phyloP scores from a whole-genome alignment of 805 yeast genomes.

The Candida hispaniensis region DNA sequence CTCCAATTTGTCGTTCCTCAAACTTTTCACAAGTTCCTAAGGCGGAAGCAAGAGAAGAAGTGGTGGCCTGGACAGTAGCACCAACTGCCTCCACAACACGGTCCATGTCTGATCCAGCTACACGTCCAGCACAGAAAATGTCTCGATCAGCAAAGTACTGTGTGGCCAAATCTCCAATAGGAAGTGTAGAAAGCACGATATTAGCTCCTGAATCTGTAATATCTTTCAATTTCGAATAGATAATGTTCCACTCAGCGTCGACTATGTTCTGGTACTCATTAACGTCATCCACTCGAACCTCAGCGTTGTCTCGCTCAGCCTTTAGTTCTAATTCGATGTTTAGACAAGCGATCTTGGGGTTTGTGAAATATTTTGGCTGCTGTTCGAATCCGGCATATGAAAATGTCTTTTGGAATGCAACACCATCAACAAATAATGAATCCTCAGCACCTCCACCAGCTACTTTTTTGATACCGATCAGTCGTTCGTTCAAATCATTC shows the following conservation, averaged over 20 bases:
- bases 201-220: conserved; percentile 80
- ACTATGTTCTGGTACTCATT: conserved; percentile 91
- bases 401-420: conserved; percentile 94
- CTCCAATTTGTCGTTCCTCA: conserved; percentile 93
- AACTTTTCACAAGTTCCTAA: conserved; percentile 77
- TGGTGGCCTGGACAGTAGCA: conserved; percentile 66
- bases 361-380: conserved; percentile 75
- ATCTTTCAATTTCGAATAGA: conserved; percentile 72
- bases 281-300: conserved; percentile 90
- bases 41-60: conserved; percentile 55
- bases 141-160: conserved; percentile 95
- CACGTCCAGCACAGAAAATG: conserved; percentile 96
- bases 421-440: conserved; percentile 80
- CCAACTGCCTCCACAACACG: conserved; percentile 92
- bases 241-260: conserved; percentile 98
- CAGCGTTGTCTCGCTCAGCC: conserved; percentile 98
- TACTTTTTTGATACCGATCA: conserved; percentile 90
- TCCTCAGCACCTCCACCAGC: conserved; percentile 97
- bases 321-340: conserved; percentile 93
- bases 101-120: conserved; percentile 77
- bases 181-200: conserved; percentile 85
- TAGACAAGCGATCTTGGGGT: conserved; percentile 74
- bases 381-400: conserved; percentile 98
- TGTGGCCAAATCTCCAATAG: conserved; percentile 98
- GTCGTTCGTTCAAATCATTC: conserved; percentile 71